A percentile compares a stretch with the other conserved stretches of the same genome.
Conservation (phyloP, 192 early-diverging fungal genomes). For the Coemansia sp. region DNA sequence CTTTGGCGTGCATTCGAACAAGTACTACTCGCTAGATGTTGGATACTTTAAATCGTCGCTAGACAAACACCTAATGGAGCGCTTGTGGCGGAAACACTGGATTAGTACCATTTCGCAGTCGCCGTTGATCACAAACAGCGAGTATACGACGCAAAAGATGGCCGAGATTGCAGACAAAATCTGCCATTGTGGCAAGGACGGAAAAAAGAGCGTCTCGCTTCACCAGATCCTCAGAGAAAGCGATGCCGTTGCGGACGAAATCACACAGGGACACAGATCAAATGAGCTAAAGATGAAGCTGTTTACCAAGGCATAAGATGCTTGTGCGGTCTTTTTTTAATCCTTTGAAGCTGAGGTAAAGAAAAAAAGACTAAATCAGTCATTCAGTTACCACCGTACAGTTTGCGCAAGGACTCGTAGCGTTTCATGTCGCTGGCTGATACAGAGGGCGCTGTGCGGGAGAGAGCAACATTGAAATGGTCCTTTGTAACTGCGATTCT, state of each 20-base stretch:
- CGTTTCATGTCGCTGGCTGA: conserved; percentile 58
- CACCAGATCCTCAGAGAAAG: conserved; percentile 40
- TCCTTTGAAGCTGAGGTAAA: not conserved
- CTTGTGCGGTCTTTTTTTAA: too few species aligned
- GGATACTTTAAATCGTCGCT: conserved; percentile 91
- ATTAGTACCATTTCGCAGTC: conserved; percentile 94
- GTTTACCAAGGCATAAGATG: conserved; percentile 16
- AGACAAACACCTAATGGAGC: conserved; percentile 84
- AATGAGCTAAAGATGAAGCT: conserved; percentile 44
- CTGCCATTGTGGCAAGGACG: conserved; percentile 24
- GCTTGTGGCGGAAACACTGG: conserved; percentile 99
- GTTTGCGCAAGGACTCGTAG: conserved; percentile 49
- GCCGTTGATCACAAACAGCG: conserved; percentile 75
- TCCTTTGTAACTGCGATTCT: conserved; percentile 28
- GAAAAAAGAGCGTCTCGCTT: conserved; percentile 32
- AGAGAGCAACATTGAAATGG: conserved; percentile 84
- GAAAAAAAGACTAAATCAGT: conserved; percentile 3
- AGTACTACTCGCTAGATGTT: conserved; percentile 87
- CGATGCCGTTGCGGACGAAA: conserved; percentile 46
- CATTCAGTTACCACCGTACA: conserved; percentile 26
- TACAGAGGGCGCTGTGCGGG: conserved; percentile 81
- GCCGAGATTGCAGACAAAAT: conserved; percentile 47
- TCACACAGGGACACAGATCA: conserved; percentile 46
- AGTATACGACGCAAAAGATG: conserved; percentile 49
- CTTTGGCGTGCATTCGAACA: conserved; percentile 92